Evolutionary conservation across 257 asterid species (phyloP).

Genomic region (Solanum rostratum): DNA sequence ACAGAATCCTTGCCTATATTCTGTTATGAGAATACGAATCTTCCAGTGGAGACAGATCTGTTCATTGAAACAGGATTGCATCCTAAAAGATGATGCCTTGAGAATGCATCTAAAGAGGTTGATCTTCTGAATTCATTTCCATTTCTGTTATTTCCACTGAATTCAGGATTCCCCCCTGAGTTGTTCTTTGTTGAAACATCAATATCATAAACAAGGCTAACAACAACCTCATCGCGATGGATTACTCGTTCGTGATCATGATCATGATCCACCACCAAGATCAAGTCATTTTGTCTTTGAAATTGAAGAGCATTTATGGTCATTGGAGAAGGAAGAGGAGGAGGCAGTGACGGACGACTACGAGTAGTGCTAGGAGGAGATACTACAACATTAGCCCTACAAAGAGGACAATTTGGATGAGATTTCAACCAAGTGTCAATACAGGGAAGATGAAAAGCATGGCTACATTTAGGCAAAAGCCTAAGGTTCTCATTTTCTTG

Average conservation of each 20-base stretch:
- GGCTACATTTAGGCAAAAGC: constrained; percentile 73
- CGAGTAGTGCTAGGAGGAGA: constrained; percentile 17
- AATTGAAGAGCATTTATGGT: constrained; percentile 12
- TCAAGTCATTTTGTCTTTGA: constrained; percentile 26
- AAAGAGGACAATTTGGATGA: constrained; percentile 68
- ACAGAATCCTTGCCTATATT: constrained; percentile 32
- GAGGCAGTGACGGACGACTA: neutral
- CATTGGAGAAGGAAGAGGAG: neutral
- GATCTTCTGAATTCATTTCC: constrained; percentile 18
- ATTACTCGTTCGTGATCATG: constrained; percentile 5
- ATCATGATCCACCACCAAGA: constrained; percentile 32
- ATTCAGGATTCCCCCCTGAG: neutral
- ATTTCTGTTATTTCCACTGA: neutral
- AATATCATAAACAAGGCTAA: constrained; percentile 1
- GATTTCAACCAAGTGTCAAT: constrained; percentile 78
- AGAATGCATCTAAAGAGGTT: constrained; percentile 26
- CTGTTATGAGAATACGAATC: constrained; percentile 22
- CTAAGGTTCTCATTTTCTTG: constrained; percentile 55
- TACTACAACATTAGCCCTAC: constrained; percentile 32
- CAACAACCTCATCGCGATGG: constrained; percentile 11
- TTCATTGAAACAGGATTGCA: constrained; percentile 23
- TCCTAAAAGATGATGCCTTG: constrained; percentile 5
- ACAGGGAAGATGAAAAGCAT: constrained; percentile 79
- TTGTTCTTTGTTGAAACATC: neutral
- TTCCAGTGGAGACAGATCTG: constrained; percentile 39